Evolutionary conservation across 495 filamentous ascomycete species (phyloP).

Genomic region (Oleoguttula mirabilis): DNA sequence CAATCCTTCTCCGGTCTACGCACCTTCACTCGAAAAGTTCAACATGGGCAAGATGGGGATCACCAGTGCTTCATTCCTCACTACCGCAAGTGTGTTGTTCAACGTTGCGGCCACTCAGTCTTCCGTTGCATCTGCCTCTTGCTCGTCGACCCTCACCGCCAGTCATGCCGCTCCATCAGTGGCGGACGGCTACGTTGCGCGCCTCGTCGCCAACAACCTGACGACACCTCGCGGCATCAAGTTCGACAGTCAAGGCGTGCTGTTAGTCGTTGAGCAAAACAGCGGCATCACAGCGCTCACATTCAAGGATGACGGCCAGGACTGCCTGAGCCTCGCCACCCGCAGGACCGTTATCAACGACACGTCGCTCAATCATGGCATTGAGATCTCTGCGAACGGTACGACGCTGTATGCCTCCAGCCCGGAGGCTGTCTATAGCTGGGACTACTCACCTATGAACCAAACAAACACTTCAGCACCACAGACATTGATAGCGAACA

Average conservation of each 20-base stretch:
- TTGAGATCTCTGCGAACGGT: slow-evolving; percentile 50
- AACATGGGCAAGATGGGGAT: too few species aligned
- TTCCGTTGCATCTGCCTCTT: slow-evolving; percentile 10
- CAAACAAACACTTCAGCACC: slow-evolving; percentile 33
- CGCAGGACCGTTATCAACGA: slow-evolving; percentile 23
- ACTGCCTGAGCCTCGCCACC: slow-evolving; percentile 34
- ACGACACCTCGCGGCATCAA: slow-evolving; percentile 44
- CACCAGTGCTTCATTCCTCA: too few species aligned
- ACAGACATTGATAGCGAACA: slow-evolving; percentile 41
- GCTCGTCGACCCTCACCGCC: slow-evolving; percentile 25
- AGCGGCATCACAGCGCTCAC: slow-evolving; percentile 42
- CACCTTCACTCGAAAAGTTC: too few species aligned
- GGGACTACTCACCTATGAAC: slow-evolving; percentile 44
- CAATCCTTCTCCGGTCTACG: too few species aligned
- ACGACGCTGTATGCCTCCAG: slow-evolving; percentile 54
- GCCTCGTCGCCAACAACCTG: slow-evolving; percentile 44
- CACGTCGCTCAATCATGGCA: slow-evolving; percentile 51
- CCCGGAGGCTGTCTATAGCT: slow-evolving; percentile 42
- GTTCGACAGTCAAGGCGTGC: slow-evolving; percentile 45
- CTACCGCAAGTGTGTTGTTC: too few species aligned
- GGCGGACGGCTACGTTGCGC: slow-evolving; percentile 43
- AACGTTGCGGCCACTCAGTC: slow-evolving; percentile 4
- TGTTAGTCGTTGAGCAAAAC: slow-evolving; percentile 48
- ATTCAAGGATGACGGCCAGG: slow-evolving; percentile 39
- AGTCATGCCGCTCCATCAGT: slow-evolving; percentile 36